A percentile compares a stretch with the other conserved stretches of the same genome.
Evolutionary conservation across 106 monocot genomes (phyloP).

Genomic region (Vanilla planifolia): DNA sequence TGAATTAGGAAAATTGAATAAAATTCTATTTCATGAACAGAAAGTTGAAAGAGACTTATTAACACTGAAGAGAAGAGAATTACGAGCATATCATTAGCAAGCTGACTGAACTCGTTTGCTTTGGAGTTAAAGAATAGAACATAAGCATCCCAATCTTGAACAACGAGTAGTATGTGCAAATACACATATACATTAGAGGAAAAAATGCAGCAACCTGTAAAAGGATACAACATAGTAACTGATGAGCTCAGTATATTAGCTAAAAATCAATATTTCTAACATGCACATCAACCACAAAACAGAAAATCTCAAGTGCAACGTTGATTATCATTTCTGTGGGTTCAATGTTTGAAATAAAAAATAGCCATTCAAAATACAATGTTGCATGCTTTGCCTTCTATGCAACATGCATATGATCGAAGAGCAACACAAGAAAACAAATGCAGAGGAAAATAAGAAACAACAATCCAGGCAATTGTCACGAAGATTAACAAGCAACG

Average conservation of each 20-base stretch:
- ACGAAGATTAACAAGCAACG: not conserved
- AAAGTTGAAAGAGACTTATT: not conserved
- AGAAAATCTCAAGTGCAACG: not conserved
- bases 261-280: not conserved
- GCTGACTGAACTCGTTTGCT: conserved; percentile 94
- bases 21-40: not conserved
- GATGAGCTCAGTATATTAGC: not conserved
- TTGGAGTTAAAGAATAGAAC: conserved; percentile 92
- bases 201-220: conserved; percentile 89
- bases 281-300: not conserved
- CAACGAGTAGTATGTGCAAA: conserved; percentile 97
- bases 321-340: not conserved
- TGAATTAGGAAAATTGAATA: no score
- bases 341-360: not conserved
- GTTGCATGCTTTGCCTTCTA: not conserved
- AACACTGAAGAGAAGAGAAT: conserved; percentile 21
- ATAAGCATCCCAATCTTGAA: conserved; percentile 98
- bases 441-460: not conserved
- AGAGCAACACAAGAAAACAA: not conserved
- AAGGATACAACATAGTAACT: conserved; percentile 2
- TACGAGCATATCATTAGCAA: conserved; percentile 99
- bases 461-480: not conserved
- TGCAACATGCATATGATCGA: not conserved
- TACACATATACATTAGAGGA: conserved; percentile 97
- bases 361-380: not conserved